Evolutionary conservation across 2,329 filamentous ascomycete genomes (phyloP).

Genomic region (Thelonectria rubi): DNA sequence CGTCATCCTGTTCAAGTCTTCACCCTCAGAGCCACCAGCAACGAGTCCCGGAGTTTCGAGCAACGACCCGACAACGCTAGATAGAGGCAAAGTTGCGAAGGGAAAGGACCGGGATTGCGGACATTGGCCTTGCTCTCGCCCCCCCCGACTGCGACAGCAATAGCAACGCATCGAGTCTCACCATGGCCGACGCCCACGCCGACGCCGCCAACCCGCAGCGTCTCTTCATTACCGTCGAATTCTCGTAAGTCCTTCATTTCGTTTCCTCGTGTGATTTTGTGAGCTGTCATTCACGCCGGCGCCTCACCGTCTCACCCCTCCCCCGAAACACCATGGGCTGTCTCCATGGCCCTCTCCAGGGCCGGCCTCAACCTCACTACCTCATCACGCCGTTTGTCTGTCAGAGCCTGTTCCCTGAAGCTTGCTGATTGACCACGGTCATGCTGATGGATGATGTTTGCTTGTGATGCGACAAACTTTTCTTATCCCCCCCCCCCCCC

Average conservation of each 20-base stretch:
- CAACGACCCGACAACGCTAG: too few relatives aligned
- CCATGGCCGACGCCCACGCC: constrained; percentile 30
- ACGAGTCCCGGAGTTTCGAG: too few relatives aligned
- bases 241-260: constrained; percentile 57
- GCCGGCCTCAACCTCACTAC: not conserved
- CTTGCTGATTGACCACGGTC: not conserved
- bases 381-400: constrained; percentile 6
- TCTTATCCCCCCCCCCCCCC: not conserved
- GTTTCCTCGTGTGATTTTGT: constrained; percentile 32
- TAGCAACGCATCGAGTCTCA: constrained; percentile 10
- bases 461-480: constrained; percentile 7
- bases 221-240: constrained; percentile 75
- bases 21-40: not conserved
- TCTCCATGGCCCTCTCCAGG: constrained; percentile 4
- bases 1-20: constrained; percentile 1
- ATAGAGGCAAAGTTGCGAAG: too few relatives aligned
- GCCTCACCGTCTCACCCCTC: constrained; percentile 20
- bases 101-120: not conserved
- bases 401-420: constrained; percentile 17
- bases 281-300: constrained; percentile 37
- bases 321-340: not conserved
- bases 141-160: not conserved
- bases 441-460: constrained; percentile 8
- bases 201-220: constrained; percentile 36
- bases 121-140: not conserved